phyloP scores from a whole-genome alignment of 495 filamentous ascomycete genomes.

The Podospora conica region DNA sequence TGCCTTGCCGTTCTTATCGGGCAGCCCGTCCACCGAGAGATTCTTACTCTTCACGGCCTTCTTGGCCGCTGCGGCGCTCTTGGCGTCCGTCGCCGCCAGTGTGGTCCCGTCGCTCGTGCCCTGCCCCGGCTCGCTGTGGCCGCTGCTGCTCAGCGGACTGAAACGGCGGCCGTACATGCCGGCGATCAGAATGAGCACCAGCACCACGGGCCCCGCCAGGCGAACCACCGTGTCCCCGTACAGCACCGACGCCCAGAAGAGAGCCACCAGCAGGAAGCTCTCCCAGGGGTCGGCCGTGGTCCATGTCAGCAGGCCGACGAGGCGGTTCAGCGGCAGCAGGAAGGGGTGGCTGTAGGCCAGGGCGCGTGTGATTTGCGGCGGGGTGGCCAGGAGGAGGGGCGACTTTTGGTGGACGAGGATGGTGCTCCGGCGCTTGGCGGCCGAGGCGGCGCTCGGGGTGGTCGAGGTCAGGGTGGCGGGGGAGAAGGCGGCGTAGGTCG shows the following conservation, averaged over 20 bases:
- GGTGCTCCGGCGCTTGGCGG: constrained; percentile 72
- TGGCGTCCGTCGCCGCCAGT: constrained; percentile 10
- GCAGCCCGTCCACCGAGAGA: constrained; percentile 28
- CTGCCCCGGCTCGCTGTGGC: constrained; percentile 51
- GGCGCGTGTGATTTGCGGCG: constrained; percentile 85
- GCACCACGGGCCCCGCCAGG: constrained; percentile 72
- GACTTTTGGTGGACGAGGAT: constrained; percentile 96
- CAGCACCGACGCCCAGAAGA: constrained; percentile 77
- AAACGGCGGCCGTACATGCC: constrained; percentile 92
- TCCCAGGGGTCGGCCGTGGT: constrained; percentile 91
- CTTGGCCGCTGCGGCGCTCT: constrained; percentile 15
- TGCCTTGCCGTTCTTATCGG: constrained; percentile 47
- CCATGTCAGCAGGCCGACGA: constrained; percentile 85
- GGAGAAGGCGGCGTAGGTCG: constrained; percentile 56
- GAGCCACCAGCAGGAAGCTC: constrained; percentile 80
- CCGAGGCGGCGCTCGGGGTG: constrained; percentile 47
- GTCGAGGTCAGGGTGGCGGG: constrained; percentile 64
- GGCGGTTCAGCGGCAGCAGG: constrained; percentile 73
- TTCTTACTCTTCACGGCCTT: constrained; percentile 28
- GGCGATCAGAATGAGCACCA: constrained; percentile 71
- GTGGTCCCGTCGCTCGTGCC: constrained; percentile 18
- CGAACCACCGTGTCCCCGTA: constrained; percentile 80
- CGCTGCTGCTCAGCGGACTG: constrained; percentile 79
- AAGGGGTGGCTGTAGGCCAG: constrained; percentile 94
- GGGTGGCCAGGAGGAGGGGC: constrained; percentile 85